phyloP scores from a whole-genome alignment of 768 basidiomycete genomes.

The Rhizopogon vinicolor region DNA sequence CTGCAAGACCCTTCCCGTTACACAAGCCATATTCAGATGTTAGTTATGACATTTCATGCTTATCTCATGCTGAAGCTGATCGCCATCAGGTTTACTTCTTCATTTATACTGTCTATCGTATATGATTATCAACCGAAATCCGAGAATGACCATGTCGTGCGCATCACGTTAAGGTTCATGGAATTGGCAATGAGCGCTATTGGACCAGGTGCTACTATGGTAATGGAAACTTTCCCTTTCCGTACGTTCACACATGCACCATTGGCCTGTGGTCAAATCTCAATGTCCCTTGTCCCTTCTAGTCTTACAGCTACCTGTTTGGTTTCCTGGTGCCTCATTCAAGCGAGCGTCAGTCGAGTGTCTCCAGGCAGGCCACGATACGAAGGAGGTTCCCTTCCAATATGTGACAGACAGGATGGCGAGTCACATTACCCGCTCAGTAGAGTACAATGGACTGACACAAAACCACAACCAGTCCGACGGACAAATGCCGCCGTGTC shows the following conservation, averaged over 20 bases:
- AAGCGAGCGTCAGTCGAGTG: conserved; percentile 20
- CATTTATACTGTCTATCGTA: background rate
- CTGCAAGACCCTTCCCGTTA: no score
- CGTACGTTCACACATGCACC: no score
- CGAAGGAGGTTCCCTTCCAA: conserved; percentile 26
- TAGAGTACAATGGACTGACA: no score
- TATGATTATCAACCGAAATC: background rate
- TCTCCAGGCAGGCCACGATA: conserved; percentile 12
- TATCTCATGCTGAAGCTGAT: background rate
- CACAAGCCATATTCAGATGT: no score
- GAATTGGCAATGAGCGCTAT: no score
- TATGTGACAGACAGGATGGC: conserved; percentile 24
- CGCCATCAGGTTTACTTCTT: background rate
- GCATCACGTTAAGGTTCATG: background rate
- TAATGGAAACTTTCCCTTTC: no score
- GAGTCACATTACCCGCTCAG: background rate
- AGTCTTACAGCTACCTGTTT: conserved; percentile 14
- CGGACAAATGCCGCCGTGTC: no score
- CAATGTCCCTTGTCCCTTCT: background rate
- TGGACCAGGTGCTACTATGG: no score
- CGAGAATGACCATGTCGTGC: background rate
- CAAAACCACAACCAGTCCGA: no score
- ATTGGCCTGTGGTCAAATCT: no score
- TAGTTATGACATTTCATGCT: background rate
- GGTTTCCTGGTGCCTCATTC: conserved; percentile 34